Base-by-base conservation (phyloP, 2,329 filamentous ascomycete species). In the Calonectria hongkongensis region DNA sequence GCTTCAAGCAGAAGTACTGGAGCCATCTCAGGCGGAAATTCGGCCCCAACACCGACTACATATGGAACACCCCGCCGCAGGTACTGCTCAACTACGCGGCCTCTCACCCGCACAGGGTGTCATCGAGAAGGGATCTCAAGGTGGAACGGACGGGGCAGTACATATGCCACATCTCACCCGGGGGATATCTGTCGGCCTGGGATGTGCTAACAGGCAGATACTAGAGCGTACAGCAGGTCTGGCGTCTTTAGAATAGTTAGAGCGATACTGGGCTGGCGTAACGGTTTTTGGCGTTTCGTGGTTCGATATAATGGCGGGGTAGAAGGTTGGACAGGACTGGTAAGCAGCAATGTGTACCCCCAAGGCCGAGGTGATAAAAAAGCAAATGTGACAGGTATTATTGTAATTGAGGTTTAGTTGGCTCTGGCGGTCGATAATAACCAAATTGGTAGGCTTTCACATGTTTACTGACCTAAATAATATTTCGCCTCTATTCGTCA, bases 1-100 rank as follows among this genome's bases (percentile, higher is more conserved):
- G 36, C 56, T 62, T 62, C 56, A 62, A 45, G 21, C 13, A 45
- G 13, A 36, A 62, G 7, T 18, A 62, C 56, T 62, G 56, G 56
- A 8, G 12, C 1, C 1, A n/a, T 13, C 56, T 62, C 16, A 41
- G 21, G 16, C 56, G 36, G 15, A 43, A 30, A 4, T 45, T 45
- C 27, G 36, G 56, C 36, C 56, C 56, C 9, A 62, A 62, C 16
- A 43, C 56, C 13, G 27, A 43, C 56, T 16, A 18, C 13, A 21
- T 21, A 3, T 18, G 13, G 7, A 45, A 62, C 18, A 45, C 39
- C 8, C 56, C 56, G 15, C 39, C 39, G n/a, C n/a, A 62, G 1
- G 39, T 45, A 36, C 25, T 45, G 6, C 56, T 41, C 3, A 39
- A 36, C 15, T 45, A 62, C 13, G 39, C 39, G 12, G 16, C 21